Evolutionary conservation across 306 rosid species (phyloP).

Genomic region (Prunus mongolica): DNA sequence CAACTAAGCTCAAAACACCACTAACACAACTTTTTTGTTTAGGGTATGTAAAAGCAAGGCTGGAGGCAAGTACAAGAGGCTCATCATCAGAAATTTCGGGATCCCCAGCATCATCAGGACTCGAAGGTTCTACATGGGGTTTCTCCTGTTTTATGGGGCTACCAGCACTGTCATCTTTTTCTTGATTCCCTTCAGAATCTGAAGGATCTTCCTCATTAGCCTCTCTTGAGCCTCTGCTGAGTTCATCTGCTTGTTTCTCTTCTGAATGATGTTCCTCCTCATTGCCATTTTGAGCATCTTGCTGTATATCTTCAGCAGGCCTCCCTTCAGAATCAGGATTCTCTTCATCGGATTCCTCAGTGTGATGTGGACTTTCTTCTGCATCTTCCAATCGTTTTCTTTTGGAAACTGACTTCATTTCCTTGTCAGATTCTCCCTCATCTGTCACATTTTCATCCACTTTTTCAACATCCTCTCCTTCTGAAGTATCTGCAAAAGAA

Average conservation of each 20-base stretch:
- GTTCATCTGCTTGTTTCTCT: slow-evolving; percentile 48
- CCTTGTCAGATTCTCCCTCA: slow-evolving; percentile 45
- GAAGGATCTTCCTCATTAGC: slow-evolving; percentile 37
- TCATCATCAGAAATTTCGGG: slow-evolving; percentile 76
- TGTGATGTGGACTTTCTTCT: slow-evolving; percentile 27
- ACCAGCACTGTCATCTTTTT: slow-evolving; percentile 26
- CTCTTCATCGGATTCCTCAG: slow-evolving; percentile 50
- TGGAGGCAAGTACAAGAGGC: slow-evolving; percentile 68
- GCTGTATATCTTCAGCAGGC: slow-evolving; percentile 42
- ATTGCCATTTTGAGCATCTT: slow-evolving; percentile 36
- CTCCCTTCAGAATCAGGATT: slow-evolving; percentile 38
- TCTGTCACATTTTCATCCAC: slow-evolving; percentile 29
- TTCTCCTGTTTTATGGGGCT: slow-evolving; percentile 35
- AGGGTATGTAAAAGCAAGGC: slow-evolving; percentile 10
- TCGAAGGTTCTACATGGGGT: slow-evolving; percentile 26
- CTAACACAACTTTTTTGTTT: not conserved
- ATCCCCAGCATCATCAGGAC: slow-evolving; percentile 23
- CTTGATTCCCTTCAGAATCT: slow-evolving; percentile 44
- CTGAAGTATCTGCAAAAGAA: slow-evolving; percentile 53
- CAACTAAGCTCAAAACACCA: not conserved
- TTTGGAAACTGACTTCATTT: slow-evolving; percentile 45
- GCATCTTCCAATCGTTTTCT: slow-evolving; percentile 30
- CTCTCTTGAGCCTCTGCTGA: slow-evolving; percentile 44
- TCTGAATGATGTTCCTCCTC: slow-evolving; percentile 44
- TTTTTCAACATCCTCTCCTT: slow-evolving; percentile 48